Percentiles rank a stretch among this genome's conserved stretches.
phyloP scores from a whole-genome alignment of 345 rosid genomes.

The Cardamine chenopodiifolia region DNA sequence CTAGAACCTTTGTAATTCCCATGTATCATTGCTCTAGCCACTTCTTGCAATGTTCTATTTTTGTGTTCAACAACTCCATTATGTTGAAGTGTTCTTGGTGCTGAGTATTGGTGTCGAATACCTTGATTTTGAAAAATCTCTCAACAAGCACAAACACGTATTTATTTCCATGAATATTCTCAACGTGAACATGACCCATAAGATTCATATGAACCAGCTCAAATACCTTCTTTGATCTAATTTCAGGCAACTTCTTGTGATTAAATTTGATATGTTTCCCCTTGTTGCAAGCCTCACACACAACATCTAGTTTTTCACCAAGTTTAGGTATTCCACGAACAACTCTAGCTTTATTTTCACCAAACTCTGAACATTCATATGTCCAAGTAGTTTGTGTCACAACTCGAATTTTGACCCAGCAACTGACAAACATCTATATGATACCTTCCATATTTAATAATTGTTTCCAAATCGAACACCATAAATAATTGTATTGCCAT shows the following conservation, averaged over 20 bases:
- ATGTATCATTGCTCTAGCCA: background rate
- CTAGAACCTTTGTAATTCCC: background rate
- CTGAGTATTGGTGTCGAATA: background rate
- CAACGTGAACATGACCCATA: background rate
- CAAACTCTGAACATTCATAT: background rate
- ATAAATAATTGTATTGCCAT: no score
- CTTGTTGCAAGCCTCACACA: background rate
- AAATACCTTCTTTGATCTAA: background rate
- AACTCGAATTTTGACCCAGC: rapidly evolving
- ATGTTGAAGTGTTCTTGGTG: background rate
- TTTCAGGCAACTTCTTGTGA: background rate
- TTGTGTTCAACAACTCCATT: background rate
- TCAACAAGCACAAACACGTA: no score
- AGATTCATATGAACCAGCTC: background rate
- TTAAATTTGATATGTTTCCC: background rate
- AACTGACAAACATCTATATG: rapidly evolving
- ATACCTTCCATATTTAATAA: no score
- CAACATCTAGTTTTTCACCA: rapidly evolving
- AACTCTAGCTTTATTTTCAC: no score
- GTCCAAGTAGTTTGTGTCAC: background rate
- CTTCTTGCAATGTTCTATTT: background rate
- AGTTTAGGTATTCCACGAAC: background rate
- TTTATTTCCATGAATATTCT: background rate
- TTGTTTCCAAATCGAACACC: no score
- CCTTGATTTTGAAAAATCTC: background rate